These are phyloP conservation scores for Exophiala xenobiotica DNA, from an alignment of 2,329 filamentous ascomycete species.

Conservation along the genomic window DNA sequence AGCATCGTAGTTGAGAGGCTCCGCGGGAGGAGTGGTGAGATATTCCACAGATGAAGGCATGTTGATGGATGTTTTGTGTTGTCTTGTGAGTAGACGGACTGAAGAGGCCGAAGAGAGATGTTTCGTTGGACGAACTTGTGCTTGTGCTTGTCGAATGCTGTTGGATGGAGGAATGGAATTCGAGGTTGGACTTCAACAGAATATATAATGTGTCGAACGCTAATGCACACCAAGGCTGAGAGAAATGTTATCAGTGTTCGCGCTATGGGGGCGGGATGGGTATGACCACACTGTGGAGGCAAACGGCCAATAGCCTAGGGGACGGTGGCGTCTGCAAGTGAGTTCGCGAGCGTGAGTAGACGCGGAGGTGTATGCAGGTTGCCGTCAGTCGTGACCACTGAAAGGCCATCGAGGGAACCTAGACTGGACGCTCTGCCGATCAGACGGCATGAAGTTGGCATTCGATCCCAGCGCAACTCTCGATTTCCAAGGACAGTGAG, in stretches of 20 bases:
- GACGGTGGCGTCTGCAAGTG: slow-evolving; percentile 5
- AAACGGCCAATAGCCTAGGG: not conserved
- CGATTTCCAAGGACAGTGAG: slow-evolving; percentile 11
- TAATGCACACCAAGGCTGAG: not conserved
- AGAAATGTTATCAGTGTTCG: not conserved
- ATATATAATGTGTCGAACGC: not conserved
- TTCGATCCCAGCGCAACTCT: slow-evolving; percentile 21
- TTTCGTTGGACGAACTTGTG: not conserved
- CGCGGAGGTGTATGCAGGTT: slow-evolving; percentile 16
- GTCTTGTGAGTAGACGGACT: not conserved
- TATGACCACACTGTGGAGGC: slow-evolving; percentile 6
- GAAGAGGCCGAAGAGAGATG: not conserved
- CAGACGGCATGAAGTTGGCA: slow-evolving; percentile 13
- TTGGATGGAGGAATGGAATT: not conserved
- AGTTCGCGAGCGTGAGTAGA: slow-evolving; percentile 1
- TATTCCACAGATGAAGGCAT: slow-evolving; percentile 31
- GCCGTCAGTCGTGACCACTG: slow-evolving; percentile 15
- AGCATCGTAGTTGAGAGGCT: slow-evolving; percentile 25
- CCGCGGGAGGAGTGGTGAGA: slow-evolving; percentile 19
- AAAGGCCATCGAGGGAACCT: slow-evolving; percentile 8
- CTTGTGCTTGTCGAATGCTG: too few species aligned
- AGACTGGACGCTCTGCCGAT: slow-evolving; percentile 16
- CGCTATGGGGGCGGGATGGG: not conserved
- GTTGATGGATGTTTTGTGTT: not conserved
- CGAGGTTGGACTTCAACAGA: not conserved